Percentiles rank a stretch among this genome's conserved stretches.
These are phyloP conservation scores for Cryptosporidium meleagridis DNA, from an alignment of 169 alveolate genomes.

Conservation along the genomic window DNA sequence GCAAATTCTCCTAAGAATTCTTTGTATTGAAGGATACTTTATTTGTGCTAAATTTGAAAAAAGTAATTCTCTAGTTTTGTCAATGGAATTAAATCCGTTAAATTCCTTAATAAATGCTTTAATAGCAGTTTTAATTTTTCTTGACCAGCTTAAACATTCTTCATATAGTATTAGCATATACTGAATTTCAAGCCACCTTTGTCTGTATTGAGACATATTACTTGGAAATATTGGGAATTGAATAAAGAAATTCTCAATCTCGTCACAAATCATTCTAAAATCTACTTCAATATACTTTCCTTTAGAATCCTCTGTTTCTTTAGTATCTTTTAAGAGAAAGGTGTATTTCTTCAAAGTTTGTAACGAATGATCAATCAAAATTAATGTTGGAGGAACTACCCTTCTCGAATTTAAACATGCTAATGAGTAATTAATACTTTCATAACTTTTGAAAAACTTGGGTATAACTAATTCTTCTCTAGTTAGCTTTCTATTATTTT, in stretches of 20 bases:
- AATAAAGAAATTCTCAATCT: constrained; percentile 9
- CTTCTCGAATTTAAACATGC: neutral
- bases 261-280: neutral
- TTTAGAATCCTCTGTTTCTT: neutral
- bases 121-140: constrained; percentile 3
- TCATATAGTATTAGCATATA: constrained; percentile 28
- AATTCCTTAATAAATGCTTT: neutral
- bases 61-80: neutral
- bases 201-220: neutral
- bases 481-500: neutral
- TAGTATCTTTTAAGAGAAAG: neutral
- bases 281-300: constrained; percentile 8
- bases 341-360: constrained; percentile 26
- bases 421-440: neutral
- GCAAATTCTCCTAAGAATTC: constrained; percentile 29
- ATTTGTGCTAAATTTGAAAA: neutral
- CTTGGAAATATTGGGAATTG: constrained; percentile 46
- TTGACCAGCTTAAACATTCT: constrained; percentile 52
- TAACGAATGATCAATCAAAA: constrained; percentile 23
- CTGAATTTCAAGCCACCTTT: constrained; percentile 50
- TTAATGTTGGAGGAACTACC: constrained; percentile 45
- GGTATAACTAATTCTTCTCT: constrained; percentile 60
- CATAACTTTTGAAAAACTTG: constrained; percentile 15
- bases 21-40: constrained; percentile 49
- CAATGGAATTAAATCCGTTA: neutral